These are phyloP conservation scores for Alternaria sp. DNA, from an alignment of 2,329 filamentous ascomycete species.

Conservation along the genomic window DNA sequence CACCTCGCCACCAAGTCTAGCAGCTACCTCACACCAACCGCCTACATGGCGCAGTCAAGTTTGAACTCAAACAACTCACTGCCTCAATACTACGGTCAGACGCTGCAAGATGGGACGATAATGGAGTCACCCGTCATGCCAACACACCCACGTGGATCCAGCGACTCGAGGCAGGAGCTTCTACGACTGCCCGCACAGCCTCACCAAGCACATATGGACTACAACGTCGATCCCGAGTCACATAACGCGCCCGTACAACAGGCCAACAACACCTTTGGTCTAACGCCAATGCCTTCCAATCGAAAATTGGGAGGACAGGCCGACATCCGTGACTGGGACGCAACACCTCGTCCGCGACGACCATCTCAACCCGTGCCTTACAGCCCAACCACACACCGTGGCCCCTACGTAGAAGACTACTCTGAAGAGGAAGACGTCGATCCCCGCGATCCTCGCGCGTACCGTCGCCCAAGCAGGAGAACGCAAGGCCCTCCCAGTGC, in stretches of 20 bases:
- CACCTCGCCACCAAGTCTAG: not conserved
- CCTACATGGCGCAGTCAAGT: constrained; percentile 29
- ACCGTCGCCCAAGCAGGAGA: constrained; percentile 30
- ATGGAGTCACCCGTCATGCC: constrained; percentile 31
- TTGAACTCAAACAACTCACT: constrained; percentile 15
- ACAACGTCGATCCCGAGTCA: constrained; percentile 15
- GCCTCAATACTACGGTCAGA: constrained; percentile 39
- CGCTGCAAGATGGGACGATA: constrained; percentile 36
- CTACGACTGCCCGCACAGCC: constrained; percentile 38
- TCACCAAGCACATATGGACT: constrained; percentile 31
- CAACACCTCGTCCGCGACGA: constrained; percentile 11
- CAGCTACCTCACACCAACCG: not conserved
- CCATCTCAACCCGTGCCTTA: constrained; percentile 13
- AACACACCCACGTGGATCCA: constrained; percentile 19
- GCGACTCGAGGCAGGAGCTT: constrained; percentile 36
- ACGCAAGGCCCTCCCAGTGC: constrained; percentile 35
- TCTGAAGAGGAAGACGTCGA: constrained; percentile 37
- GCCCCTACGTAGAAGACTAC: constrained; percentile 36
- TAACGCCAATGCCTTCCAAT: constrained; percentile 12
- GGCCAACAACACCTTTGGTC: constrained; percentile 12
- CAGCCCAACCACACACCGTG: constrained; percentile 10
- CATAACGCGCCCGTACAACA: constrained; percentile 18
- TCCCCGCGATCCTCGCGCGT: constrained; percentile 24
- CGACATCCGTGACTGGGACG: constrained; percentile 14
- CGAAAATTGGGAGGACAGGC: constrained; percentile 17